Conservation (phyloP, 257 asterid genomes). For the Paulownia fortunei region DNA sequence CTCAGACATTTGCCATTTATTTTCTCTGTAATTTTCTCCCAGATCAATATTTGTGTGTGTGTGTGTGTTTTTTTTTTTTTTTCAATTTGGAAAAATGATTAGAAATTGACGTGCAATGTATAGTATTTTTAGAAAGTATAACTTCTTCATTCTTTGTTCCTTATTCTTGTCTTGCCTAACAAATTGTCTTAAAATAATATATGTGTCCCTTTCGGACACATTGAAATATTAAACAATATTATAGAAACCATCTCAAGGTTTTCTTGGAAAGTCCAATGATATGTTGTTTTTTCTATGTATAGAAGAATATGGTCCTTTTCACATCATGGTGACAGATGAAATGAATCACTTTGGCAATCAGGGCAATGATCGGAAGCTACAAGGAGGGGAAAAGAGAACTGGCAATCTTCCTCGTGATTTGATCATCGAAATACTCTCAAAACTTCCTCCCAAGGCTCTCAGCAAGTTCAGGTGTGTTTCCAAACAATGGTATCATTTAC, state of each 20-base stretch:
- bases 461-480: neutral
- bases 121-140: no score
- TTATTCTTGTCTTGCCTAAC: neutral
- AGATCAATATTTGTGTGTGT: no score
- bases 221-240: neutral
- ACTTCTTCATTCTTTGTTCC: neutral
- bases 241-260: neutral
- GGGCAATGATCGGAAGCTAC: neutral
- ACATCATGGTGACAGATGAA: neutral
- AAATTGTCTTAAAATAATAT: neutral
- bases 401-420: slow-evolving; percentile 12
- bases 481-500: neutral
- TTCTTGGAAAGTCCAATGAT: neutral
- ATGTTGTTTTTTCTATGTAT: neutral
- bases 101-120: no score
- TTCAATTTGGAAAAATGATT: no score
- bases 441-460: neutral
- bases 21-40: no score
- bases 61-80: no score
- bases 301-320: neutral
- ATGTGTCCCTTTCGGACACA: neutral
- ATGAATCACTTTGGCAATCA: neutral
- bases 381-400: neutral
- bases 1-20: no score
- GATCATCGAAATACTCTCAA: slow-evolving; percentile 14